Evolutionary conservation across 805 yeast species (phyloP), one percentile per base, ranked within the genome.

Genomic region (Candida multigemmis): DNA sequence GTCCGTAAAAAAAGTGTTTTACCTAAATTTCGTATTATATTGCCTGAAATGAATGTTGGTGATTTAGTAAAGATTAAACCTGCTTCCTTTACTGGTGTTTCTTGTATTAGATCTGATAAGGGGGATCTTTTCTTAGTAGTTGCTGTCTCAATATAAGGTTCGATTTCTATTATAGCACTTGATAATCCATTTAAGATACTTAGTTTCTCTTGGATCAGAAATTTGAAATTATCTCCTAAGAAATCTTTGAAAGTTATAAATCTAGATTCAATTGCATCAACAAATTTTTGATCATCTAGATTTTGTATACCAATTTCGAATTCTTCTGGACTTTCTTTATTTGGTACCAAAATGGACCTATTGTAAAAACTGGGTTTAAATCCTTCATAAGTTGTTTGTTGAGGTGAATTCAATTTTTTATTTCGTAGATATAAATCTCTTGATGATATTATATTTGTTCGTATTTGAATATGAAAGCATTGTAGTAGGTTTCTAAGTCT

Each of bases 111-210:
- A n/a, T n/a, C n/a, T n/a, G n/a, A n/a, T n/a, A n/a, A n/a, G n/a
- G n/a, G n/a, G n/a, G n/a, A n/a, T n/a, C n/a, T n/a, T n/a, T n/a
- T n/a, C n/a, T n/a, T n/a, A n/a, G n/a, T n/a, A n/a, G n/a, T n/a
- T n/a, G n/a, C n/a, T n/a, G n/a, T n/a, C n/a, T n/a, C n/a, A n/a
- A 16, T 12, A 19, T 17, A 22, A 13, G 12, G 24, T 16, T 27
- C 20, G 17, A 33, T 6, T 10, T 14, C 14, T 4, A 30, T 12
- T 14, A 33, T 31, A 25, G 47, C 32, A 13, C 50, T 42, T 20
- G 57, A 40, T 12, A 43, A 34, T 1, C 65, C 65, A 33, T 53
- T 47, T 5, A 54, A 23, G 2, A 57, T 40, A 17, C 46, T 30
- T 4, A 48, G 18, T 7, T 39, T 42, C 28, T 58, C 65, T 15